phyloP scores from a whole-genome alignment of 352 stramenopile genomes.

The Phytophthora sojae region DNA sequence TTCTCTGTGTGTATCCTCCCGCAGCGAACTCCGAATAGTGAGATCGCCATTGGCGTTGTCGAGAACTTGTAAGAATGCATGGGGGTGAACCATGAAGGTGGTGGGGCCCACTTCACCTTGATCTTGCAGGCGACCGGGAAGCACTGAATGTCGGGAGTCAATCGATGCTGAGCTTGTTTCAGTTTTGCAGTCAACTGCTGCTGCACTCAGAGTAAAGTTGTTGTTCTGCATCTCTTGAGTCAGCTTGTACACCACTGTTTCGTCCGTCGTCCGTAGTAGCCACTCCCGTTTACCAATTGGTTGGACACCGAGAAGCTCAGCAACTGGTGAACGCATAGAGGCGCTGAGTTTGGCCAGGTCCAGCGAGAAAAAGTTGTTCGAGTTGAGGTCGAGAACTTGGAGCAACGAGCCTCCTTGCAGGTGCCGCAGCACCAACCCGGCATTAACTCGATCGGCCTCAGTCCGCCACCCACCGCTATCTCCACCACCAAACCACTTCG shows the following conservation, averaged over 20 bases:
- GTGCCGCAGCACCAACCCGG: slow-evolving; percentile 52
- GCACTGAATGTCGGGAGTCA: slow-evolving; percentile 45
- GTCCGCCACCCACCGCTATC: slow-evolving; percentile 27
- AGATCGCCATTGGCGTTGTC: slow-evolving; percentile 4
- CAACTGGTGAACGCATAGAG: slow-evolving; percentile 6
- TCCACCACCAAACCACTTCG: slow-evolving; percentile 54
- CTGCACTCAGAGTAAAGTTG: slow-evolving; percentile 45
- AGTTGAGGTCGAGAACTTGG: slow-evolving; percentile 58
- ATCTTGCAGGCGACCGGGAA: slow-evolving; percentile 24
- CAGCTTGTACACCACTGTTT: slow-evolving; percentile 43
- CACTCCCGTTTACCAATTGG: slow-evolving; percentile 48
- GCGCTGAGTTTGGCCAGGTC: slow-evolving; percentile 39
- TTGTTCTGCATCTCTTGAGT: slow-evolving; percentile 21
- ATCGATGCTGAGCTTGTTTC: neutral
- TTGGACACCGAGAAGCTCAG: slow-evolving; percentile 53
- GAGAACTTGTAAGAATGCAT: slow-evolving; percentile 57
- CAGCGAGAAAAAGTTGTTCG: slow-evolving; percentile 54
- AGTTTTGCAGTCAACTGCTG: slow-evolving; percentile 12
- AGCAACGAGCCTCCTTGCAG: slow-evolving; percentile 62
- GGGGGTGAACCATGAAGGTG: slow-evolving; percentile 48
- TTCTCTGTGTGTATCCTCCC: slow-evolving; percentile 8
- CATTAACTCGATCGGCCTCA: slow-evolving; percentile 34
- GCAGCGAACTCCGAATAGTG: slow-evolving; percentile 35
- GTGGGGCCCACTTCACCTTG: neutral
- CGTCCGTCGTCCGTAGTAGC: slow-evolving; percentile 57